These are phyloP conservation scores for Alternaria atra DNA, from an alignment of 2,329 filamentous ascomycete species.

Conservation along the genomic window DNA sequence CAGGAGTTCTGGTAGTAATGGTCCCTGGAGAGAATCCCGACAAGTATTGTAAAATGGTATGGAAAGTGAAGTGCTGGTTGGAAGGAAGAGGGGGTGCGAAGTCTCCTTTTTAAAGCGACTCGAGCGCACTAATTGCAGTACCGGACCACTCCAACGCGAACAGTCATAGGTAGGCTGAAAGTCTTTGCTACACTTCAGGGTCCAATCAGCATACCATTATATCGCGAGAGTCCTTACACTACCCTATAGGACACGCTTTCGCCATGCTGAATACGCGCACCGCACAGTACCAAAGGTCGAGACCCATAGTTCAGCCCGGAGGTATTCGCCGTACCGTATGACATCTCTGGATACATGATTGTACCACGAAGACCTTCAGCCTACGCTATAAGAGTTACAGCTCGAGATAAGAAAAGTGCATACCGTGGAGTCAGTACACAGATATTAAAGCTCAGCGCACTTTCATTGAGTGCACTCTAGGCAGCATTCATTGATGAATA, in stretches of 20 bases:
- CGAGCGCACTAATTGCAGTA: not conserved
- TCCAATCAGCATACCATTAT: not conserved
- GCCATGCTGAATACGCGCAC: not conserved
- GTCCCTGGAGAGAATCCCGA: not conserved
- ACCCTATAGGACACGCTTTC: not conserved
- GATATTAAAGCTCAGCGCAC: not conserved
- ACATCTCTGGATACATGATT: not conserved
- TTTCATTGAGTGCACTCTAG: not conserved
- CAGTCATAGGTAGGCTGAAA: not conserved
- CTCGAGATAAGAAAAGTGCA: no score
- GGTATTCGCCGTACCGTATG: not conserved
- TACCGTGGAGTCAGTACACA: not conserved
- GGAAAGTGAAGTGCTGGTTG: not conserved
- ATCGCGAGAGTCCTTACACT: not conserved
- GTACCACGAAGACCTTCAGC: not conserved
- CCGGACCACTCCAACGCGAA: not conserved
- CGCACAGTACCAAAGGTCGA: not conserved
- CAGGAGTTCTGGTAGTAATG: not conserved
- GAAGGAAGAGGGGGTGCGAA: not conserved
- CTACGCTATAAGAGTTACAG: not conserved
- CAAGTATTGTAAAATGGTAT: not conserved
- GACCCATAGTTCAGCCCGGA: not conserved
- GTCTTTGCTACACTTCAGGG: not conserved
- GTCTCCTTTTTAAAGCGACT: not conserved
- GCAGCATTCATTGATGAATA: not conserved